These are phyloP conservation scores for Pyronema domesticum DNA, from an alignment of 495 filamentous ascomycete genomes.

Conservation along the genomic window DNA sequence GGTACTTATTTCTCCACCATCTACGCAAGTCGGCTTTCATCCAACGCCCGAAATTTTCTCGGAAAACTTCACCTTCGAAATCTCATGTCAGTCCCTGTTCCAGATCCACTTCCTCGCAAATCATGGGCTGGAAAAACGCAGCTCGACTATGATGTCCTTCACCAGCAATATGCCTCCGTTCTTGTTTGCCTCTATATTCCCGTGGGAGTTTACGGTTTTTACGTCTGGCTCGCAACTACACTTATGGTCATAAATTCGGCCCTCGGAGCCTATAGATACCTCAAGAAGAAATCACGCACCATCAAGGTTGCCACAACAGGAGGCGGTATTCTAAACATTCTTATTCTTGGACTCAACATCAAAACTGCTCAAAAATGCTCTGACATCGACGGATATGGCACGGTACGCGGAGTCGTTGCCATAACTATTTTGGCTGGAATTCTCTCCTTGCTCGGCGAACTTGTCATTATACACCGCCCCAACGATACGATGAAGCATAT, in stretches of 20 bases:
- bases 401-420: not conserved
- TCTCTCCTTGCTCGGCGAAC: not conserved
- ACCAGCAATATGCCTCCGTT: not conserved
- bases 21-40: no score
- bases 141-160: not conserved
- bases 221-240: not conserved
- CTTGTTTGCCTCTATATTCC: not conserved
- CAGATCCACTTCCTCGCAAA: not conserved
- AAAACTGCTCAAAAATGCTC: not conserved
- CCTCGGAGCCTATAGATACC: not conserved
- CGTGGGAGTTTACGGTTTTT: not conserved
- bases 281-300: not conserved
- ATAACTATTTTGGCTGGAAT: not conserved
- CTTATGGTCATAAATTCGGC: not conserved
- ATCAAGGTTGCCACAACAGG: not conserved
- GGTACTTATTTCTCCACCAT: no score
- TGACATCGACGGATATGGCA: not conserved
- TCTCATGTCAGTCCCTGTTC: not conserved
- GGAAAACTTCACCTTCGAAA: no score
- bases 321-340: not conserved
- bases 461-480: not conserved
- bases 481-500: no score
- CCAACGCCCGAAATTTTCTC: no score
- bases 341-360: not conserved
- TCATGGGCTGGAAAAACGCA: slow-evolving; percentile 1